phyloP scores from a whole-genome alignment of 441 rosid species.

The Adansonia madagascariensis region DNA sequence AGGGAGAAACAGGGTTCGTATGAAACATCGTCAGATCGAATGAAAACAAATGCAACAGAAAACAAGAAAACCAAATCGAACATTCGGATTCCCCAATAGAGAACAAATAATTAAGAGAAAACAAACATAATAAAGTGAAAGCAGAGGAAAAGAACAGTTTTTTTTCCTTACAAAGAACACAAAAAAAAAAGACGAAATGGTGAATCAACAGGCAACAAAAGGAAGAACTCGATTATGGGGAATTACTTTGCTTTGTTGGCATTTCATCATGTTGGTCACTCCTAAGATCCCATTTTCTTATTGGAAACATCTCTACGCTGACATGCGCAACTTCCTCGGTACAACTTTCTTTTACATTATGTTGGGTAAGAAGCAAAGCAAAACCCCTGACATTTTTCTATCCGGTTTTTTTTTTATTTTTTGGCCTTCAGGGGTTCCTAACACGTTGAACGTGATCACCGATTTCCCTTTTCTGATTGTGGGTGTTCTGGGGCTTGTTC shows the following conservation, averaged over 20 bases:
- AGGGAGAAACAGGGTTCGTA: background rate
- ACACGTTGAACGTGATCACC: conserved; percentile 81
- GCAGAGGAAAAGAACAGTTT: background rate
- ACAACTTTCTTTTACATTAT: background rate
- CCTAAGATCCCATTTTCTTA: conserved; percentile 68
- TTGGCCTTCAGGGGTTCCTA: conserved; percentile 72
- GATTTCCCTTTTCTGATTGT: conserved; percentile 81
- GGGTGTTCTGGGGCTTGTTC: conserved; percentile 79
- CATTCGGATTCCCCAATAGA: background rate
- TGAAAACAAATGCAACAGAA: conserved; percentile 1
- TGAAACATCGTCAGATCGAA: conserved; percentile 16
- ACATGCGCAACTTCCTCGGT: conserved; percentile 84
- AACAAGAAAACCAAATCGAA: background rate
- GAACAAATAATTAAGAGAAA: background rate
- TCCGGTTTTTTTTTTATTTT: conserved; percentile 23
- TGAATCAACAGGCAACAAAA: conserved; percentile 51
- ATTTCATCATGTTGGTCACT: conserved; percentile 62
- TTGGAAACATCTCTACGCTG: conserved; percentile 58
- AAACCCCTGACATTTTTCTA: background rate
- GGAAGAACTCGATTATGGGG: conserved; percentile 48
- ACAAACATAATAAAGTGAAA: background rate
- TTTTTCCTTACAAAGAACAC: background rate
- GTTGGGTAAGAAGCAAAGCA: background rate
- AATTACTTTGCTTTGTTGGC: conserved; percentile 57
- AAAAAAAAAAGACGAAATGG: conserved; percentile 14